Evolutionary conservation across 2,329 filamentous ascomycete genomes (phyloP).

Genomic region (Neonectria punicea): DNA sequence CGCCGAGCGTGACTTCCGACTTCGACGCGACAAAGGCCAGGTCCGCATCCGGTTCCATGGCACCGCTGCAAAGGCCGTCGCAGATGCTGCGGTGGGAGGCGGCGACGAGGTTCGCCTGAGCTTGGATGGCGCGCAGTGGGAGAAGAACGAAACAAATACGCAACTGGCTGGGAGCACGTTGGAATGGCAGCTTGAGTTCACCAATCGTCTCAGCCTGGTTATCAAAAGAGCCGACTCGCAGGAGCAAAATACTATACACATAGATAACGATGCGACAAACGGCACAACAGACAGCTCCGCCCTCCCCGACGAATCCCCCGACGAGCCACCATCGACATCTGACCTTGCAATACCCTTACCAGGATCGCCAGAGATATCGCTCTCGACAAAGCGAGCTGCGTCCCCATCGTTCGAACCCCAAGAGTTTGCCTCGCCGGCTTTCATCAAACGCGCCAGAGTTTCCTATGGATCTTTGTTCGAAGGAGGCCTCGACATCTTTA

Average conservation of each 20-base stretch:
- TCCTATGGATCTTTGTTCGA: constrained; percentile 77
- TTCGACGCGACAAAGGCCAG: constrained; percentile 81
- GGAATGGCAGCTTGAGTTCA: constrained; percentile 69
- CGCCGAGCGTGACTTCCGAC: constrained; percentile 84
- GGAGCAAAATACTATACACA: constrained; percentile 60
- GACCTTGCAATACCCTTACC: constrained; percentile 32
- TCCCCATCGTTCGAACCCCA: constrained; percentile 52
- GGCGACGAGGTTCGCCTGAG: constrained; percentile 79
- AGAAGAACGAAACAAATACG: constrained; percentile 60
- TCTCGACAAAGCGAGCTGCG: constrained; percentile 48
- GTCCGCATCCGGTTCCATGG: constrained; percentile 81
- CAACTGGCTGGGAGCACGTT: constrained; percentile 62
- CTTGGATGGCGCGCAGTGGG: constrained; percentile 76
- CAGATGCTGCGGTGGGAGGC: constrained; percentile 75
- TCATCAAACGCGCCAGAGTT: constrained; percentile 75
- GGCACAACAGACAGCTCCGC: constrained; percentile 25
- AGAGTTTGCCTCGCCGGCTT: constrained; percentile 82
- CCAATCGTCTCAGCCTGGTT: constrained; percentile 59
- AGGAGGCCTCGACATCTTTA: constrained; percentile 73
- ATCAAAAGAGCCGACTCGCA: constrained; percentile 55
- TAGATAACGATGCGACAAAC: constrained; percentile 53
- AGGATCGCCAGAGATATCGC: constrained; percentile 29
- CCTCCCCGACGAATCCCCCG: constrained; percentile 14
- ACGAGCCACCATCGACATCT: constrained; percentile 18
- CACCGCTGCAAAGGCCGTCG: constrained; percentile 74